A percentile compares a stretch with the other conserved stretches of the same genome.
Evolutionary conservation across 345 rosid species (phyloP).

Genomic region (Brassica carinata): DNA sequence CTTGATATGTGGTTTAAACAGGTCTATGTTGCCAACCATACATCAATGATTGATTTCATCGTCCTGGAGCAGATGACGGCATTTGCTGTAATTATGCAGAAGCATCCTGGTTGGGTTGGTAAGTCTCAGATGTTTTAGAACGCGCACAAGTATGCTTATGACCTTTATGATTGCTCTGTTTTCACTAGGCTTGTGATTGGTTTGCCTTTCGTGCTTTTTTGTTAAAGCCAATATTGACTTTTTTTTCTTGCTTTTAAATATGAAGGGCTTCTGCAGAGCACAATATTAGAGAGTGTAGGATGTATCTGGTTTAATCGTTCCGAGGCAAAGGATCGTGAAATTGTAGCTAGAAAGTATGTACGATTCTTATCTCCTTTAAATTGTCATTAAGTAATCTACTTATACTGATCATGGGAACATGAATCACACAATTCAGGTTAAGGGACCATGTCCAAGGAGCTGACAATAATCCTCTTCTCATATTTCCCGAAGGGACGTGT

Average conservation of each 20-base stretch:
- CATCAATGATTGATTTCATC: conserved; percentile 99
- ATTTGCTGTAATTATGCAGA: conserved; percentile 98
- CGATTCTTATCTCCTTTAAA: background rate
- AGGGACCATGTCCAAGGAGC: conserved; percentile 85
- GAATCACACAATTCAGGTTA: conserved; percentile 60
- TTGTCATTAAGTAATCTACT: background rate
- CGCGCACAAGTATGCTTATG: background rate
- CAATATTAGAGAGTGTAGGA: conserved; percentile 93
- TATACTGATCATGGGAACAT: conserved; percentile 26
- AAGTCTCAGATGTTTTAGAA: conserved; percentile 41
- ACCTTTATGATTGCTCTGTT: conserved; percentile 1
- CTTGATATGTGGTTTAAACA: conserved; percentile 43
- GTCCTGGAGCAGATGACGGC: conserved; percentile 97
- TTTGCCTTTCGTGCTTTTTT: conserved; percentile 4
- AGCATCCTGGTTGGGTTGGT: conserved; percentile 99
- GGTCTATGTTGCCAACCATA: conserved; percentile 98
- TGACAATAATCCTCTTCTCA: conserved; percentile 95
- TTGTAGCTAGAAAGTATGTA: conserved; percentile 87
- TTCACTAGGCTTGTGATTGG: conserved; percentile 7
- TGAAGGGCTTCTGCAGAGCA: conserved; percentile 90
- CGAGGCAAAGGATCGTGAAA: conserved; percentile 96
- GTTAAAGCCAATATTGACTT: conserved; percentile 26
- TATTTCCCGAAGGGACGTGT: conserved; percentile 98
- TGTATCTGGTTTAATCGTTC: conserved; percentile 98
- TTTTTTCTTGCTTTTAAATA: conserved; percentile 35